Evolutionary conservation across 495 filamentous ascomycete species (phyloP).

Genomic region (Aspergillus indologenus): DNA sequence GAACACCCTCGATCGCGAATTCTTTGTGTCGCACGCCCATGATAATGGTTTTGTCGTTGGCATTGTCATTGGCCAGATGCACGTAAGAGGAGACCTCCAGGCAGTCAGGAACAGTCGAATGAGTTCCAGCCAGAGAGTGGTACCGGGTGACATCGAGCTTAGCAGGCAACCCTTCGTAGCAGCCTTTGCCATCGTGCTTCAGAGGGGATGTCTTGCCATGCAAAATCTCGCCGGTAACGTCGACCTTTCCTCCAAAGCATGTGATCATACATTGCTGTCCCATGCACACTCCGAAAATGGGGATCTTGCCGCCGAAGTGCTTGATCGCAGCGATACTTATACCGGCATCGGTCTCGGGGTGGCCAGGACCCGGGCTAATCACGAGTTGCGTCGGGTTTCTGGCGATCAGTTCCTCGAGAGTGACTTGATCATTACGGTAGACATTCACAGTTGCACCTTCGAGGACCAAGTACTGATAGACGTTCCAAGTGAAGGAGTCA

Average conservation of each 20-base stretch:
- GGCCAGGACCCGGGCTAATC: slow-evolving; percentile 90
- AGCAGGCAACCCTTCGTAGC: slow-evolving; percentile 74
- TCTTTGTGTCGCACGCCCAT: slow-evolving; percentile 97
- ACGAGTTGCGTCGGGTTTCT: slow-evolving; percentile 90
- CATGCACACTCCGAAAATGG: slow-evolving; percentile 98
- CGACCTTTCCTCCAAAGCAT: slow-evolving; percentile 85
- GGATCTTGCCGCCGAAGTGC: slow-evolving; percentile 93
- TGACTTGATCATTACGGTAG: slow-evolving; percentile 87
- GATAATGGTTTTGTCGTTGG: slow-evolving; percentile 64
- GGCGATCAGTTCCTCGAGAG: slow-evolving; percentile 74
- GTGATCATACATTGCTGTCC: slow-evolving; percentile 97
- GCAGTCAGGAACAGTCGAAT: slow-evolving; percentile 78
- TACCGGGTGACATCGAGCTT: slow-evolving; percentile 88
- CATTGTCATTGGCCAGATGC: slow-evolving; percentile 51
- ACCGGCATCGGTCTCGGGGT: slow-evolving; percentile 85
- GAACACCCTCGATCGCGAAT: slow-evolving; percentile 84
- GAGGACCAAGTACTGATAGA: slow-evolving; percentile 94
- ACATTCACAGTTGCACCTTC: slow-evolving; percentile 90
- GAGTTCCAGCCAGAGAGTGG: slow-evolving; percentile 92
- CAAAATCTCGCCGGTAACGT: slow-evolving; percentile 91
- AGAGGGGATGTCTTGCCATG: slow-evolving; percentile 95
- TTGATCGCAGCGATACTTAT: slow-evolving; percentile 87
- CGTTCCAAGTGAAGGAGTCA: slow-evolving; percentile 98
- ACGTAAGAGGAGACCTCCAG: slow-evolving; percentile 93
- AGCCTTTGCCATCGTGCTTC: slow-evolving; percentile 81